Evolutionary conservation across 2,329 filamentous ascomycete genomes (phyloP).

Genomic region (Alternaria hordeiaustralica): DNA sequence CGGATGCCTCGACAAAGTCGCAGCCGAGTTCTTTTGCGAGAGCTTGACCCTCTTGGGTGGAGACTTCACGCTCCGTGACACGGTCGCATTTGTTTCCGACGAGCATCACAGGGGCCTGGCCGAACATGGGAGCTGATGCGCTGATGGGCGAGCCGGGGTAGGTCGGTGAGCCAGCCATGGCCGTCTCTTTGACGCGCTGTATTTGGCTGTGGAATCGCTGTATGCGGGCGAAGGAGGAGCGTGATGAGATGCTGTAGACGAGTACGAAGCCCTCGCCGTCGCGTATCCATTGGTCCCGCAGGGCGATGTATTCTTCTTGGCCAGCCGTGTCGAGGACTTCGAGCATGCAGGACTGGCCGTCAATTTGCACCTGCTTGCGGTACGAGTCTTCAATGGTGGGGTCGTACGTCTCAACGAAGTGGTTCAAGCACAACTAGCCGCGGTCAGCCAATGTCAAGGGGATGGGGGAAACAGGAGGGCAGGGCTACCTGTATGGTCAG

Average conservation of each 20-base stretch:
- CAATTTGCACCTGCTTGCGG: constrained; percentile 79
- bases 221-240: constrained; percentile 93
- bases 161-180: constrained; percentile 72
- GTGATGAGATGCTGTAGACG: constrained; percentile 97
- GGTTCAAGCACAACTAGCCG: constrained; percentile 85
- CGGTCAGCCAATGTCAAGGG: constrained; percentile 20
- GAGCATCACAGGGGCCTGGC: constrained; percentile 91
- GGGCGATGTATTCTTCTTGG: constrained; percentile 96
- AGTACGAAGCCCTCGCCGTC: constrained; percentile 97
- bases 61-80: constrained; percentile 94
- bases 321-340: constrained; percentile 97
- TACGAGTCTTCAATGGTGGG: constrained; percentile 74
- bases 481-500: constrained; percentile 83
- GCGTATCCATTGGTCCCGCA: constrained; percentile 97
- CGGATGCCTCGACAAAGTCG: constrained; percentile 95
- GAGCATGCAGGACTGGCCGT: constrained; percentile 94
- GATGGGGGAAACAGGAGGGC: neutral
- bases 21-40: constrained; percentile 91
- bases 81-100: constrained; percentile 99
- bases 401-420: constrained; percentile 93
- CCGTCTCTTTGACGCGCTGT: constrained; percentile 93
- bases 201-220: constrained; percentile 97
- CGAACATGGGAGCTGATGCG: constrained; percentile 54
- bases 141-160: constrained; percentile 78
- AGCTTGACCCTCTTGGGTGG: constrained; percentile 92